Evolutionary conservation across 371 early-diverging fungal species (phyloP).

Genomic region (Umbelopsis sp.): DNA sequence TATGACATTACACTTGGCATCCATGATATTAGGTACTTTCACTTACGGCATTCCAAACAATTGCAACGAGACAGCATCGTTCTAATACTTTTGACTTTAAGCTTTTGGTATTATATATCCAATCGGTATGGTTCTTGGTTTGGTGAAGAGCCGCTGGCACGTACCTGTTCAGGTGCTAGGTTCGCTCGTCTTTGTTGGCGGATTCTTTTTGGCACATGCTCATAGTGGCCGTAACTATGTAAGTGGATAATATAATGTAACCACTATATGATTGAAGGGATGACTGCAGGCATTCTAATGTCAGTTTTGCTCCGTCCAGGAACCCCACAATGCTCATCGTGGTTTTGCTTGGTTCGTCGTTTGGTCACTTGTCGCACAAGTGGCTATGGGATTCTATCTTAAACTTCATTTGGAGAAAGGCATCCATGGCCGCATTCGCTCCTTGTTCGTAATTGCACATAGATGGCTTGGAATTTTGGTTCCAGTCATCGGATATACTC

Average conservation of each 20-base stretch:
- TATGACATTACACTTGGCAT: conserved; percentile 49
- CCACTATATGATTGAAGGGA: background rate
- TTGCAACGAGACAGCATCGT: background rate
- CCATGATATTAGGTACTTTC: conserved; percentile 44
- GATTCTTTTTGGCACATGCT: conserved; percentile 64
- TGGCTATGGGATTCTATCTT: conserved; percentile 58
- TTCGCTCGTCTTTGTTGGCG: conserved; percentile 49
- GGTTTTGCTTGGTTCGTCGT: conserved; percentile 64
- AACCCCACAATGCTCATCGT: conserved; percentile 66
- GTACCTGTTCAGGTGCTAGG: conserved; percentile 65
- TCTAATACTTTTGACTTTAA: background rate
- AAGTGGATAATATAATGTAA: conserved; percentile 13
- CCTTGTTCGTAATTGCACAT: conserved; percentile 51
- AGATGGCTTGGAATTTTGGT: conserved; percentile 53
- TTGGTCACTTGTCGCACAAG: conserved; percentile 54
- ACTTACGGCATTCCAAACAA: background rate
- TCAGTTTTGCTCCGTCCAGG: conserved; percentile 26
- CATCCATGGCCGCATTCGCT: conserved; percentile 57
- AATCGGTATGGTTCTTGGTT: conserved; percentile 63
- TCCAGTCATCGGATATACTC: conserved; percentile 63
- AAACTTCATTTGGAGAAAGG: conserved; percentile 62
- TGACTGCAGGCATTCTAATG: too few species aligned
- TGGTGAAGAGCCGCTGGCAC: conserved; percentile 63
- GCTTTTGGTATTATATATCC: conserved; percentile 53
- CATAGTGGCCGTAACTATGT: conserved; percentile 67